A percentile compares a stretch with the other conserved stretches of the same genome.
phyloP scores from a whole-genome alignment of 1,139 yeast genomes.

The Scheffersomyces insectosa region DNA sequence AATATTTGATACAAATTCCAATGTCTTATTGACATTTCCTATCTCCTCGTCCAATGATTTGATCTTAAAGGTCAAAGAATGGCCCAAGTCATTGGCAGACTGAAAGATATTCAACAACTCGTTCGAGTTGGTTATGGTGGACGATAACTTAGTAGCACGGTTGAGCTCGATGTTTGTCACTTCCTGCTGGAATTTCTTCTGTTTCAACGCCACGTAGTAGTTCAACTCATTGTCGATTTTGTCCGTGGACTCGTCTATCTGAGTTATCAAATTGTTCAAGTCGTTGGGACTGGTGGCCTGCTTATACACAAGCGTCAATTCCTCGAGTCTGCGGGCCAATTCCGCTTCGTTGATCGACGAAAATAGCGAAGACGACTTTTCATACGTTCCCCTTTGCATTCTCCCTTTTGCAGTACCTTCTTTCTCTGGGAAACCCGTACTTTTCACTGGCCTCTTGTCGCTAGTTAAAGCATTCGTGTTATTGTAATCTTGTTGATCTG shows the following conservation, averaged over 20 bases:
- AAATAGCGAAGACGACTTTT: conserved; percentile 1
- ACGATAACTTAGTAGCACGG: conserved; percentile 36
- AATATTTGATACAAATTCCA: conserved; percentile 64
- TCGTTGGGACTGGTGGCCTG: conserved; percentile 20
- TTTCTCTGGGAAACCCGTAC: too few relatives aligned
- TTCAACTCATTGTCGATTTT: conserved; percentile 26
- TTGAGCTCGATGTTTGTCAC: conserved; percentile 37
- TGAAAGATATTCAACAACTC: conserved; percentile 53
- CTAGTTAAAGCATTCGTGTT: too few relatives aligned
- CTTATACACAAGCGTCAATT: conserved; percentile 3
- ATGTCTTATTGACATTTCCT: conserved; percentile 62
- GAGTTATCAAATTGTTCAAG: conserved; percentile 17
- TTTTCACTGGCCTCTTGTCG: too few relatives aligned
- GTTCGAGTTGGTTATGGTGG: conserved; percentile 40
- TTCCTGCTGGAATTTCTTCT: conserved; percentile 37
- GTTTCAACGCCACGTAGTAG: conserved; percentile 26
- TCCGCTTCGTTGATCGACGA: conserved; percentile 2
- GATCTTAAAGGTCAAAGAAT: conserved; percentile 66
- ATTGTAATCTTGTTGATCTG: too few relatives aligned
- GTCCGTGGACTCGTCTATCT: conserved; percentile 20
- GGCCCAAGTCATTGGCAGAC: conserved; percentile 66
- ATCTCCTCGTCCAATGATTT: conserved; percentile 72
- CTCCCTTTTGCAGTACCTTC: too few relatives aligned
- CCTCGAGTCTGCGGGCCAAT: conserved; percentile 1
- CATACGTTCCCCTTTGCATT: too few relatives aligned